Evolutionary conservation across 495 filamentous ascomycete species (phyloP), one percentile per base, ranked within the genome.

Genomic region (Hypoxylon cercidicola): DNA sequence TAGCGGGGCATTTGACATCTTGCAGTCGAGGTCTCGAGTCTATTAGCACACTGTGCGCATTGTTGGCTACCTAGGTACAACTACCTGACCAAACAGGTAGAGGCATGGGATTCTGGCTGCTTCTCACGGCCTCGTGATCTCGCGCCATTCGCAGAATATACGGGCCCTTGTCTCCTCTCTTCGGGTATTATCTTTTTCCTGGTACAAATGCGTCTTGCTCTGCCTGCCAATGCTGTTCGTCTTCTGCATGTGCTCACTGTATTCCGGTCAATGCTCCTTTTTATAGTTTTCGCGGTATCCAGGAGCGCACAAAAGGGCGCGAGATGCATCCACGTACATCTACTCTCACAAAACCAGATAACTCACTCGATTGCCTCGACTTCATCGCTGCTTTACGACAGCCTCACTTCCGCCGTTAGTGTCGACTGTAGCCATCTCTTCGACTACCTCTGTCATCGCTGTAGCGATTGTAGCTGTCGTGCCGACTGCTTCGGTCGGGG

Each of bases 191-290:
- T 53, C 53, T 32, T 43, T 40, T 55, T 50, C 56, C 35, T 56
- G 25, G 35, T 62, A 49, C 47, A 53, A 25, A 61, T 58, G 57
- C 52, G 58, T 54, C 58, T 53, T 61, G 50, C 50, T 53, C 55
- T 58, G 46, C 43, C 48, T 40, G 47, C 46, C 25, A 40, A 66
- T 66, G 56, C 37, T 46, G 44, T 50, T n/a, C n/a, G n/a, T n/a
- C n/a, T 46, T 55, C 47, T 53, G 32, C 53, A 18, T 40, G 53
- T 49, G 45, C 28, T 64, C 28, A 30, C 20, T 57, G 40, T 67
- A 48, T 53, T 62, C 53, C 64, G 54, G 54, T 48, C 55, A 56
- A 63, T 62, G 64, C 63, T 52, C n/a, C 46, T 54, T 39, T 58
- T 50, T 46, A 11, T 3, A 25, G 15, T 40, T 65, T 55, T 51